Evolutionary conservation across 2,329 filamentous ascomycete genomes (phyloP), one percentile per base, ranked within the genome.

Genomic region (Beauveria australis): DNA sequence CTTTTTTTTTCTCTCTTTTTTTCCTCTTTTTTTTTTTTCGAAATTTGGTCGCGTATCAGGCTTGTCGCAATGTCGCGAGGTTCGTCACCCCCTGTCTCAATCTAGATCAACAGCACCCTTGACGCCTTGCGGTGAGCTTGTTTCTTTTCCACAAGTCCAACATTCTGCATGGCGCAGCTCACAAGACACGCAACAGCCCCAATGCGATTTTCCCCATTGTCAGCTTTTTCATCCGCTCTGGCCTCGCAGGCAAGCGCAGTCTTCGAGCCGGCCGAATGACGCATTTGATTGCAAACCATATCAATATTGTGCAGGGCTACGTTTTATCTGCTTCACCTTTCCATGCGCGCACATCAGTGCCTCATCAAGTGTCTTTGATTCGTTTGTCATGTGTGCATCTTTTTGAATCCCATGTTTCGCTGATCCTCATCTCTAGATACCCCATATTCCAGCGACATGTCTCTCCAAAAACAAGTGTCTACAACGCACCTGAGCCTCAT

Each of bases 351-450:
- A 33, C 30, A 33, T 33, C 30, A 14, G 12, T 14, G 30, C 30
- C 12, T 33, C 33, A 37, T 5, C 33, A 37, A 37, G 12, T 37
- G 33, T 37, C 33, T 37, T 14, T 37, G 12, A 37, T 37, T 37
- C 52, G 63, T 56, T 62, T 66, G 28, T 37, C 40, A 64, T 46
- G 60, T 24, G 63, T 58, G 19, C 46, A 61, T 63, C 53, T 24
- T 24, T 55, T 10, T 30, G 1, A 10, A 30, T 30, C 28, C 28
- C 33, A 37, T 37, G 33, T 37, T 60, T 65, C 52, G 61, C 55
- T 62, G 65, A 69, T 68, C 65, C 63, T 68, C 67, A 66, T 67
- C 61, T 65, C 59, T 55, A 33, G 24, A 19, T 12, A 47, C 56
- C 37, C 57, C 57, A 53, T 47, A 26, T 9, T 41, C 26, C 41